Conservation (phyloP, 2,329 filamentous ascomycete species). For the Talaromyces sp. region DNA sequence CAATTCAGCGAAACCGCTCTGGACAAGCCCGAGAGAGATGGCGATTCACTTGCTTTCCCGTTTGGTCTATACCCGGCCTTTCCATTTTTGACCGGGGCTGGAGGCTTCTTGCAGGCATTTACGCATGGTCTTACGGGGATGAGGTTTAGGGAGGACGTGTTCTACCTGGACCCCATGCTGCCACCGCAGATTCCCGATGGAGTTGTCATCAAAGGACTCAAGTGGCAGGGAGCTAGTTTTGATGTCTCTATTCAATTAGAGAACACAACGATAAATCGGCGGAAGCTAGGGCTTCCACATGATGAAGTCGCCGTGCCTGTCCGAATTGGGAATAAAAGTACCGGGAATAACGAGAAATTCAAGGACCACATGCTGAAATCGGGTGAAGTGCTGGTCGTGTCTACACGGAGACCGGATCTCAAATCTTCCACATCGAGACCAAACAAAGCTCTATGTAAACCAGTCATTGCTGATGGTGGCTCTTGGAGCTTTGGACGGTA, state of each 20-base stretch:
- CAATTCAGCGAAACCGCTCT: conserved; percentile 46
- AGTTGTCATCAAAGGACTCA: conserved; percentile 3
- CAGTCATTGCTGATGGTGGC: background rate
- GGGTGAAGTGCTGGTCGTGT: background rate
- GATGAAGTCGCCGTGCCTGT: background rate
- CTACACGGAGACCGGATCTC: conserved; percentile 6
- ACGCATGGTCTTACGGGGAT: conserved; percentile 11
- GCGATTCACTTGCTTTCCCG: conserved; percentile 50
- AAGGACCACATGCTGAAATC: background rate
- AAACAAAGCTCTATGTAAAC: conserved; percentile 7
- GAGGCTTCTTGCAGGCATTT: conserved; percentile 8
- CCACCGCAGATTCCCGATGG: conserved; percentile 8
- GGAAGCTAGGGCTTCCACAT: background rate
- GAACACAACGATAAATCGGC: conserved; percentile 3
- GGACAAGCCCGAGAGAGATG: conserved; percentile 48
- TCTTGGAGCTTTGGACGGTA: conserved; percentile 10
- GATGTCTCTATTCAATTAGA: conserved; percentile 6
- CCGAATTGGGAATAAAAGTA: conserved; percentile 1
- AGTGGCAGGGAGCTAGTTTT: conserved; percentile 10
- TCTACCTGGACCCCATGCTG: conserved; percentile 9
- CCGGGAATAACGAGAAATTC: background rate
- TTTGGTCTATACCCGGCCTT: conserved; percentile 44
- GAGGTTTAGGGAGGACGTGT: background rate
- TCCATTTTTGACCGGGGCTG: conserved; percentile 55
- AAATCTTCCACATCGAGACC: background rate